Evolutionary conservation across 1,139 yeast genomes (phyloP), one percentile per base, ranked within the genome.

Genomic region (Kodamaea anthophila): DNA sequence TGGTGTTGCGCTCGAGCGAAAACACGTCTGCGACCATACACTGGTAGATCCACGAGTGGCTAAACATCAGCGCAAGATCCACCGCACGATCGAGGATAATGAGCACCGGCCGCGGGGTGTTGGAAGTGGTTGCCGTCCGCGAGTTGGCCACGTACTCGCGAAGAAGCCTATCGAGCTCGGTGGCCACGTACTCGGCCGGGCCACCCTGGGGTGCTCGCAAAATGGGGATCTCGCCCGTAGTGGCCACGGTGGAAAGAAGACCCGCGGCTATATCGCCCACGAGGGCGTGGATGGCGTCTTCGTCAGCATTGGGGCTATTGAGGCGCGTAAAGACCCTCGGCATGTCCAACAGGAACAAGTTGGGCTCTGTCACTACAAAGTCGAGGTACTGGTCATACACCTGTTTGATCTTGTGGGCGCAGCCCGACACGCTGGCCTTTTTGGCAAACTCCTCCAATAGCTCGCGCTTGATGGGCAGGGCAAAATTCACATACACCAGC

Each of bases 1-100:
- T 78, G 24, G 88, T 75, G 54, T 88, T 88, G 49, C 94, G 72
- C 42, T 78, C 74, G 44, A 91, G 67, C 33, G 74, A 73, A 53
- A 93, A 85, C 8, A 87, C 94, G 53, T 91, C 99, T 47, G 88
- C 83, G 10, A 91, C 94, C 74, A 91, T 79, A 47, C 96, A 87
- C 60, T 91, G 96, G 53, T 91, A 91, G 31, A 94, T 87, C 97
- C 98, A 88, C 5, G 96, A 86, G 55, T 91, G 99, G 2, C 93
- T 75, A 53, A 93, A 79, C 97, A 91, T 88, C 15, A 95, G 81
- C 3, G 91, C 80, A 39, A 93, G 65, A 55, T 93, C 97, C 37
- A 91, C 70, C 47, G 83, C 85, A 51, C 99, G 73, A 55, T 91
- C 99, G 35, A 88, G 60, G 31, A 91, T 59, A 21, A 93, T 69